Conservation (phyloP, 75 land plant genomes). For the Isoetes taiwanensis region DNA sequence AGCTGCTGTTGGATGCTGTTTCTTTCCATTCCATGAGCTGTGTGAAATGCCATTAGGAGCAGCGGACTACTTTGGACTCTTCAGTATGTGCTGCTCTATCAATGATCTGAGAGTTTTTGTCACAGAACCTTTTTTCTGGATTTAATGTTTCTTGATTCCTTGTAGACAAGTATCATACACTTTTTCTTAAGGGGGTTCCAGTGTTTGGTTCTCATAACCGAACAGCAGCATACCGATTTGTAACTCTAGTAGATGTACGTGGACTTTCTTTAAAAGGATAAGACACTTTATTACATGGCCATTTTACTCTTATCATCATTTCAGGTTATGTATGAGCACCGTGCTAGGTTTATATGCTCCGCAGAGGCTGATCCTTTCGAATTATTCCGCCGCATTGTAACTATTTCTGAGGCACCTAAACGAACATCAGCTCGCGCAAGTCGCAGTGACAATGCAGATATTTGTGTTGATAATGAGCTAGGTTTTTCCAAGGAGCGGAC, state of each 20-base stretch:
- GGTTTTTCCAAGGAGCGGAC: slow-evolving; percentile 96
- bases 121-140: too few relatives aligned
- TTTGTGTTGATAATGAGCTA: slow-evolving; percentile 89
- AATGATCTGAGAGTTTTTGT: too few relatives aligned
- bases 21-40: slow-evolving; percentile 76
- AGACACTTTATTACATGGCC: background rate
- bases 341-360: slow-evolving; percentile 64
- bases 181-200: slow-evolving; percentile 80
- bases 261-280: background rate
- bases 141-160: slow-evolving; percentile 9
- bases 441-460: slow-evolving; percentile 53
- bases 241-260: slow-evolving; percentile 84
- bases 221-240: slow-evolving; percentile 87
- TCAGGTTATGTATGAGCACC: slow-evolving; percentile 95
- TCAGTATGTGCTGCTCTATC: slow-evolving; percentile 43
- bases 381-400: slow-evolving; percentile 52
- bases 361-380: slow-evolving; percentile 68
- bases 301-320: background rate
- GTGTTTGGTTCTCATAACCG: slow-evolving; percentile 70
- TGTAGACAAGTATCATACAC: slow-evolving; percentile 79
- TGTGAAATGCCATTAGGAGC: slow-evolving; percentile 95
- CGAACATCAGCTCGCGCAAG: slow-evolving; percentile 51
- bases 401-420: slow-evolving; percentile 64
- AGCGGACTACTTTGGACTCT: slow-evolving; percentile 93
- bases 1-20: slow-evolving; percentile 92